These are phyloP conservation scores for Cladosporium phlei DNA, from an alignment of 2,329 filamentous ascomycete genomes.

Conservation along the genomic window DNA sequence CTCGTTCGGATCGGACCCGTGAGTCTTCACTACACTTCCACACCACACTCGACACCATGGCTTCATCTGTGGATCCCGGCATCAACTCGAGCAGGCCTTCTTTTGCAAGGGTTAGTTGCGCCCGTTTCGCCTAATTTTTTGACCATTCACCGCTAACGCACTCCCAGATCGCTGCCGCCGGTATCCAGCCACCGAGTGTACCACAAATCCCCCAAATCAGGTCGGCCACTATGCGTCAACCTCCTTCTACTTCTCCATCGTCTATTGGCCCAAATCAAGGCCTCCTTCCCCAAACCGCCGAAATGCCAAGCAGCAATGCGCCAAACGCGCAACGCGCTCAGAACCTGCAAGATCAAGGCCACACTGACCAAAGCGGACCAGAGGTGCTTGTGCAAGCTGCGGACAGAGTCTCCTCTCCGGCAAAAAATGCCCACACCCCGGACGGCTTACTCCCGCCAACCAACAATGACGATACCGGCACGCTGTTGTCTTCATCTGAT, in stretches of 20 bases:
- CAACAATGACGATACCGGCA: conserved; percentile 3
- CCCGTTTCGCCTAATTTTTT: not conserved
- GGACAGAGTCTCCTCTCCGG: conserved; percentile 15
- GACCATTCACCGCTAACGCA: conserved; percentile 5
- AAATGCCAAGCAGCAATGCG: not conserved
- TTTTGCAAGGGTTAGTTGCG: conserved; percentile 33
- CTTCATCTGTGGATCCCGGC: conserved; percentile 24
- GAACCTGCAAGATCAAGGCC: conserved; percentile 3
- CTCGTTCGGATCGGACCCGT: conserved; percentile 15
- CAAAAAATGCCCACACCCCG: not conserved
- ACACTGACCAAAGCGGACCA: conserved; percentile 10
- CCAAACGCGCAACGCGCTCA: conserved; percentile 1
- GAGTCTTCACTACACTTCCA: conserved; percentile 5
- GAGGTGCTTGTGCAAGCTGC: conserved; percentile 38
- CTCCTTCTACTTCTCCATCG: conserved; percentile 17
- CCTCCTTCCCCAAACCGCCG: not conserved
- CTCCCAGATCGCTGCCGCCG: conserved; percentile 30
- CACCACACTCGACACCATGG: conserved; percentile 29
- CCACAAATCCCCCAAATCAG: conserved; percentile 21
- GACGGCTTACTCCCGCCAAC: conserved; percentile 1
- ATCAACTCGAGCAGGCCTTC: conserved; percentile 30
- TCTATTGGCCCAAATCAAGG: conserved; percentile 5
- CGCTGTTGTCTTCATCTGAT: conserved; percentile 8
- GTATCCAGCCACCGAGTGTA: conserved; percentile 26
- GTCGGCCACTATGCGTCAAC: conserved; percentile 12